Evolutionary conservation across 2,329 filamentous ascomycete genomes (phyloP), one percentile per base, ranked within the genome.

Genomic region (Zymoseptoria ardabiliae): DNA sequence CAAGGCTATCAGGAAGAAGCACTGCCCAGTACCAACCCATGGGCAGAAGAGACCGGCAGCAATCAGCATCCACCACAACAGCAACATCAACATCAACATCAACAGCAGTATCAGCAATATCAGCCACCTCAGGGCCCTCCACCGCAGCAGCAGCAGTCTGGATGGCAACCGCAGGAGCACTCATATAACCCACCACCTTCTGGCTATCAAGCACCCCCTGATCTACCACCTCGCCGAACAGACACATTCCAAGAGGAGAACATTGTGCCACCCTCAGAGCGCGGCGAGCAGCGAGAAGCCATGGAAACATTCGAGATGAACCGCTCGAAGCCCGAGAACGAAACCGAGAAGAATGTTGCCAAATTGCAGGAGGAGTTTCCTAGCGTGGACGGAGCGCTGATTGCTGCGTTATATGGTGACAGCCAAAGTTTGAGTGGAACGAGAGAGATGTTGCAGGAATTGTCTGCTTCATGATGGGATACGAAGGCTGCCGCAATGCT

Each of bases 321-420:
- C 58, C 75, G 74, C 49, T 59, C 63, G 19, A 57, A 72, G 62
- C 62, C 63, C 58, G 62, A 75, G 66, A 70, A 69, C 25, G 70
- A 75, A 51, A 72, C 74, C 45, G 76, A 78, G 56, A 66, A 69
- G 21, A 75, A 78, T 60, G 73, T 77, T 22, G 76, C 72, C 60
- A 70, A 70, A 28, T 62, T 78, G 64, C 71, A 75, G 68, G 60
- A 71, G 17, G 76, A 78, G 66, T 78, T 77, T 56, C 76, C 76
- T 0, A 69, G 65, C n/a, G 65, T 78, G n/a, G 76, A 78, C 65
- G 72, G 73, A 2, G 74, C 71, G 58, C 61, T 78, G 65, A 75
- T 78, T 61, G 76, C 76, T 10, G 76, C 76, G n/a, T 71, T 78
- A 50, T 78, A 78, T 61, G 70, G 71, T 6, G 76, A 78, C 63